Base-by-base conservation (phyloP, 352 stramenopile genomes). In the Phytopythium aichiense region DNA sequence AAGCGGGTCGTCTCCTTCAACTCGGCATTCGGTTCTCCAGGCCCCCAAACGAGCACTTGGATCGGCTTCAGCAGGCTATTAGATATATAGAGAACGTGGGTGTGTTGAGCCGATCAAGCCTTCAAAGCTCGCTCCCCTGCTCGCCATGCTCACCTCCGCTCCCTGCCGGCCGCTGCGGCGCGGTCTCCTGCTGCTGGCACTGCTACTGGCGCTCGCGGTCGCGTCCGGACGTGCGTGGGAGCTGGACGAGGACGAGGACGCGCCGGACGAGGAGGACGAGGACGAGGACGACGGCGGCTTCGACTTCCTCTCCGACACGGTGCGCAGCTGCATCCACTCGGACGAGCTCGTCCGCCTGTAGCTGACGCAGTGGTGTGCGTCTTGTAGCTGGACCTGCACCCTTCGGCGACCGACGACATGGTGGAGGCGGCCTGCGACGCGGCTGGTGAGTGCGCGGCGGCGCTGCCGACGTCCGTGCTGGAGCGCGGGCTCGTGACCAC, bases 401-500 rank as follows among this genome's bases (percentile, higher is more conserved):
- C 7, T 20, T 8, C n/a, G 3, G 6, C 45, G n/a, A 30, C n/a
- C 22, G 22, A 51, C 4, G 45, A 31, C 46, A 28, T 77, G 20
- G 56, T 75, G 38, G 70, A 76, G 54, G 70, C 77, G 28, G 42
- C 72, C 15, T 89, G 77, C 53, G 58, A 71, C 7, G 68, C 65
- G 6, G 67, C 78, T 15, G 46, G 46, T 23, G 56, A 74, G 49
- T 86, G 74, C 12, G 62, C 65, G 7, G 53, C 57, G 61, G 16
- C 13, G 45, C 50, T 4, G 46, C 42, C 9, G 55, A 82, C 25
- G 1, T 88, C 77, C 4, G 81, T 85, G 11, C 58, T 74, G 28
- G 33, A 57, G 28, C 79, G 83, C 28, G 77, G 74, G 0, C 81
- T 90, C 42, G 75, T 92, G 59, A 81, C 74, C 22, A 61, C 68